phyloP scores from a whole-genome alignment of 371 early-diverging fungal genomes.

The Mucor plumbeus region DNA sequence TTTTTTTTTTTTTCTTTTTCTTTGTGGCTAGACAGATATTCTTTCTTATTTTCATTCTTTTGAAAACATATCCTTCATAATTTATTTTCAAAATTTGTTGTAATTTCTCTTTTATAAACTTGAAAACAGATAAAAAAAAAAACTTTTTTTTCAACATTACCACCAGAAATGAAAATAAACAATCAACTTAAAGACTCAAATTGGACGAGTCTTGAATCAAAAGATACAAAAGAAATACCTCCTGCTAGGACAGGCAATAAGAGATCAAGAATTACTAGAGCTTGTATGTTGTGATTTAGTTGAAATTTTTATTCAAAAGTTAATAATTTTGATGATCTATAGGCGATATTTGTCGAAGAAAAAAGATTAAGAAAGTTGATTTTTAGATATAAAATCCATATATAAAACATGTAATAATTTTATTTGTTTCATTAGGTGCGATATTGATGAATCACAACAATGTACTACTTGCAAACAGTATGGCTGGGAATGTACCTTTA shows the following conservation, averaged over 20 bases:
- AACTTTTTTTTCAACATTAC: too few species aligned
- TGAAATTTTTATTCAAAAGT: neutral
- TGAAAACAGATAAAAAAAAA: neutral
- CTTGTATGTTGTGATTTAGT: slow-evolving; percentile 31
- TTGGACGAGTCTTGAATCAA: neutral
- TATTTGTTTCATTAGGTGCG: slow-evolving; percentile 37
- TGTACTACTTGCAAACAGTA: slow-evolving; percentile 51
- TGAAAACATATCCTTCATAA: neutral
- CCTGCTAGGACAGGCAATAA: slow-evolving; percentile 10
- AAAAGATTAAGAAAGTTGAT: slow-evolving; percentile 46
- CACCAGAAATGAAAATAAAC: too few species aligned
- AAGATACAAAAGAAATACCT: neutral
- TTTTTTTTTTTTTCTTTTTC: neutral
- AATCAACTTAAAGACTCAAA: neutral
- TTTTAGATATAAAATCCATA: neutral
- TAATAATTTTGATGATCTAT: neutral
- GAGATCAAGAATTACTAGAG: slow-evolving; percentile 41
- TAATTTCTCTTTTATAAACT: neutral
- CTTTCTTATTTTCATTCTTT: neutral
- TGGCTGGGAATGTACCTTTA: slow-evolving; percentile 55
- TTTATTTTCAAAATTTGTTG: neutral
- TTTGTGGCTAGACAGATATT: neutral
- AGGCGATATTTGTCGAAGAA: slow-evolving; percentile 55
- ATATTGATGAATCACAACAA: slow-evolving; percentile 35
- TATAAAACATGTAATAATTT: neutral